Percentiles rank a stretch among this genome's conserved stretches.
These are phyloP conservation scores for Hymenoscyphus occultus DNA, from an alignment of 2,329 filamentous ascomycete genomes.

Conservation along the genomic window DNA sequence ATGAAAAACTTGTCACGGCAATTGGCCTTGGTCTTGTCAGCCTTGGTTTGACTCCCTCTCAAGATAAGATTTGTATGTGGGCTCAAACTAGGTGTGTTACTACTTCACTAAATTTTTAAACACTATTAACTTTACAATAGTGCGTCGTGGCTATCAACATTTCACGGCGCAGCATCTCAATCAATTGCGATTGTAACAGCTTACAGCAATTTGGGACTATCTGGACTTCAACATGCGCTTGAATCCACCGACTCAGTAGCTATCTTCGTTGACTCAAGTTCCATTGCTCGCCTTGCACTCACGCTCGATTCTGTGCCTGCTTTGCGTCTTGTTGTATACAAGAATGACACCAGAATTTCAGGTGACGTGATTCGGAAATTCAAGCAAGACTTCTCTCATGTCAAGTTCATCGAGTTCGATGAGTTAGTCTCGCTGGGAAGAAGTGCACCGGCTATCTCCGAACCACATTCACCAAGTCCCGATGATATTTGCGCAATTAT, in stretches of 20 bases:
- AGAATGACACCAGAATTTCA: conserved; percentile 46
- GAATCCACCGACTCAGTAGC: conserved; percentile 74
- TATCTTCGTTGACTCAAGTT: conserved; percentile 82
- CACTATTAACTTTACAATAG: neutral
- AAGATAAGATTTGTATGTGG: conserved; percentile 9
- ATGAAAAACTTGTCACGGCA: neutral
- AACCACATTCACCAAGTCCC: conserved; percentile 68
- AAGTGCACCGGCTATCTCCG: conserved; percentile 59
- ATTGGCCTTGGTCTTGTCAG: neutral
- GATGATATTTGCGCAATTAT: conserved; percentile 79
- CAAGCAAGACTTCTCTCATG: conserved; percentile 50
- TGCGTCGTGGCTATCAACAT: conserved; percentile 7
- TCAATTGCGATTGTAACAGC: conserved; percentile 89
- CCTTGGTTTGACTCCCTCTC: neutral
- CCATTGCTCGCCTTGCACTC: conserved; percentile 53
- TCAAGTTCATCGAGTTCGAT: conserved; percentile 51
- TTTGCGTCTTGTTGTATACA: conserved; percentile 45
- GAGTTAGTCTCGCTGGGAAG: conserved; percentile 46
- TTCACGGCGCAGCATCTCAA: conserved; percentile 59
- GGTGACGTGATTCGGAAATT: conserved; percentile 46
- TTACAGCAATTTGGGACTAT: conserved; percentile 85
- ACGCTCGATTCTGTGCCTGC: neutral
- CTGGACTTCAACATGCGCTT: conserved; percentile 81
- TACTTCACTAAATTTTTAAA: neutral
- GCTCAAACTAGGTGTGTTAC: conserved; percentile 4